Base-by-base conservation (phyloP, 495 filamentous ascomycete species). In the Talaromyces trachyspermus region DNA sequence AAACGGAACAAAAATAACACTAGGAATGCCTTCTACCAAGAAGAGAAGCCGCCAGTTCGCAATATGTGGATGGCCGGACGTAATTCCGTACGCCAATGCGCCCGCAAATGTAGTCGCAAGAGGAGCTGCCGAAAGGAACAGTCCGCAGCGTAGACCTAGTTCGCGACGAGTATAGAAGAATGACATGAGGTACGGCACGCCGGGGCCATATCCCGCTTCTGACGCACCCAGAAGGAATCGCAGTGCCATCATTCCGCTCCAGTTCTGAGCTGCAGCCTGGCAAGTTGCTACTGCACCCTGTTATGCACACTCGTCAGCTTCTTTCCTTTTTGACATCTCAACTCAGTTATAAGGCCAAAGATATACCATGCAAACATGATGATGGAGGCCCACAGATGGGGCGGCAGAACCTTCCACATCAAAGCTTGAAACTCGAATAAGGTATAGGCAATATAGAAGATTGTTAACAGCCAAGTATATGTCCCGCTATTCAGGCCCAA, bases 101-200 rank as follows among this genome's bases (percentile, higher is more conserved):
- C 88, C 86, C 0, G 88, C 86, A 57, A 94, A 94, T 10, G 83
- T 84, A 25, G 82, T 91, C 2, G 89, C 88, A 15, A 94, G 66
- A 0, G 89, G 88, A 0, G 86, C 87, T 2, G 85, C 84, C 2
- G 82, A 80, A 4, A 94, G 60, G 60, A 88, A 90, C 20, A 94
- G 59, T 32, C 88, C 88, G 48, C 77, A 80, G 2, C 89, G 77
- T 19, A 94, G 62, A 14, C 88, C 89, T 1, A 94, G 61, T 56
- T 91, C 88, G 37, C 81, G 74, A 5, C 89, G 73, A 22, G 81
- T 77, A 54, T 94, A 95, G 70, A 95, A 95, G 65, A 90, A 91
- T 0, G 80, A 84, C 0, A 95, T 70, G 0, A 89, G 66, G 48
- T 82, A 90, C 0, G 85, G 85, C 4, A 88, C 69, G 33, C 74